Evolutionary conservation across 305 asterid species (phyloP).

Genomic region (Solanum hybrid): DNA sequence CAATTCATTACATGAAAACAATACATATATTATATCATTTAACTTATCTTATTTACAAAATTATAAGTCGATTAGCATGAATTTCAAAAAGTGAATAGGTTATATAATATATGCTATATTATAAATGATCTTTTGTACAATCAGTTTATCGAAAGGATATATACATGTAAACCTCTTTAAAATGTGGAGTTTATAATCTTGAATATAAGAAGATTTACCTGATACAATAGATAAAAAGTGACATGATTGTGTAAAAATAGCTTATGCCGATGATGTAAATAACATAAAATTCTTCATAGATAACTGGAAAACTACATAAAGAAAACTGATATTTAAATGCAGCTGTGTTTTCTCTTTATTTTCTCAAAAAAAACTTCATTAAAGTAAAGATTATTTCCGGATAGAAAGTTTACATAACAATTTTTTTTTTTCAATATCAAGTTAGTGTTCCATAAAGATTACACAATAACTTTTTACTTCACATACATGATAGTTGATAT

Average conservation of each 20-base stretch:
- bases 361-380: slow-evolving; percentile 29
- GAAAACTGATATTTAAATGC: slow-evolving; percentile 11
- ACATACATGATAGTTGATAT: slow-evolving; percentile 29
- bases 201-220: not conserved
- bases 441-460: not conserved
- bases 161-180: not conserved
- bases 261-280: not conserved
- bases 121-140: not conserved
- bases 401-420: slow-evolving; percentile 3
- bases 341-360: slow-evolving; percentile 9
- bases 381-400: slow-evolving; percentile 15
- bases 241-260: not conserved
- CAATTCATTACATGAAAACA: not conserved
- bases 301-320: not conserved
- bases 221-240: not conserved
- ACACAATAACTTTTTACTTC: slow-evolving; percentile 13
- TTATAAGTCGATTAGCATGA: not conserved
- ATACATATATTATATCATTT: not conserved
- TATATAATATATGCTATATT: not conserved
- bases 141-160: not conserved
- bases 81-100: not conserved
- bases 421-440: not conserved
- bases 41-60: not conserved
- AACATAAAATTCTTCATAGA: not conserved
- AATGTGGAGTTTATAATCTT: not conserved